Base-by-base conservation (phyloP, 352 stramenopile species). In the Lagenidium sp. region DNA sequence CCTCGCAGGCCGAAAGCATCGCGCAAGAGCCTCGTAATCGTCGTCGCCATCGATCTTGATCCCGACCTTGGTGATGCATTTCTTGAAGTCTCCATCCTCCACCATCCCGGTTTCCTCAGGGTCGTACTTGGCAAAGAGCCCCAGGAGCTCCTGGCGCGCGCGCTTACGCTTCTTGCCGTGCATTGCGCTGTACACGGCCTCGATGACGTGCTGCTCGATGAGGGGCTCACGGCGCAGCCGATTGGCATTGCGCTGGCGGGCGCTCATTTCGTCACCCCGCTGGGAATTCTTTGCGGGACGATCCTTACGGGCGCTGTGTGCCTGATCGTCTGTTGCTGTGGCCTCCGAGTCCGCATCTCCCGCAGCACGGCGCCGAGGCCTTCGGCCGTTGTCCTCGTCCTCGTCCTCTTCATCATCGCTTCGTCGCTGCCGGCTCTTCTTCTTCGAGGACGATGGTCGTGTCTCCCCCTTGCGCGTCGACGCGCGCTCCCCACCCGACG, bases 61-160 rank as follows among this genome's bases (percentile, higher is more conserved):
- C 2, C 70, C 72, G 7, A 67, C 49, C 34, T 82, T 82, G 11
- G 43, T 55, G 36, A 88, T 57, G 29, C 68, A 83, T 34, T 79
- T 85, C 23, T 55, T 64, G 42, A 85, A 88, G 22, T 50, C 68
- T 12, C 60, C 63, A 2, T 45, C 32, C 36, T 62, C 65, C 11
- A 83, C 55, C 4, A 30, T 12, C n/a, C 66, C 48, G 1, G 36
- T 53, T 22, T 68, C 51, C 16, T 75, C 44, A 5, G 35, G 18
- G 49, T 85, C 72, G 50, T 80, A 80, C 40, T 61, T 60, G 12
- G 65, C 53, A 47, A 88, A 83, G 21, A 74, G 47, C 30, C 65
- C 45, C 7, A 68, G 52, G 29, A 80, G 63, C 36, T 75, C 52
- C 4, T 61, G 39, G 18, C 69, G 65, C 15, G 56, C 63, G 2